Evolutionary conservation across 2,329 filamentous ascomycete species (phyloP), one percentile per base, ranked within the genome.

Genomic region (Pseudogymnoascus sp.): DNA sequence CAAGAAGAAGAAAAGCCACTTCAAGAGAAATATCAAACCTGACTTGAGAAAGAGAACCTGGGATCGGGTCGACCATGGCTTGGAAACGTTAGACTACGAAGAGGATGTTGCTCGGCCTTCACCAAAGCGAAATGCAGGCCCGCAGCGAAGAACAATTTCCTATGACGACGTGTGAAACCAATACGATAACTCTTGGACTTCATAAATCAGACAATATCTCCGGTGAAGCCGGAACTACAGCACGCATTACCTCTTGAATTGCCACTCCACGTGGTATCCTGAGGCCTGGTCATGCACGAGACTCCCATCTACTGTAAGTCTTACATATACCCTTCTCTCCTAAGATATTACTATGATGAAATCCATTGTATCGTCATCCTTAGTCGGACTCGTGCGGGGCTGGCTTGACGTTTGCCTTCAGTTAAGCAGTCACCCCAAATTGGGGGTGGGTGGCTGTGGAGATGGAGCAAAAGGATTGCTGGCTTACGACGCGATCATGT

Each of bases 321-420:
- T 19, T 9, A 19, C 50, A 21, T 21, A 56, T 7, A 4, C 17
- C 29, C 64, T 17, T 42, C 62, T 44, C 61, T 46, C 29, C 63
- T 56, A 44, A 65, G 64, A 31, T 42, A 60, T 50, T 63, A 72
- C 68, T 72, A 88, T 93, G 91, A 96, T 93, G 91, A 95, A 86
- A 92, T 81, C 75, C 76, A 78, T 83, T 78, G 82, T 92, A 93
- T 92, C 89, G 90, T 96, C 91, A 96, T 96, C 91, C 91, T 96
- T 96, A 96, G 90, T 81, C 91, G 83, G 87, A 96, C 76, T 78
- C 77, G 73, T 74, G 74, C 72, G 70, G 70, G 63, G 67, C 66
- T 68, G 62, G 64, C 65, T 70, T 67, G 65, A 67, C 4, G 40
- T 44, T 62, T 44, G 60, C 17, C 38, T 53, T 62, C 23, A 44